Evolutionary conservation across 768 basidiomycete genomes (phyloP), one percentile per base, ranked within the genome.

Genomic region (Phlebiopsis flavidoalba): DNA sequence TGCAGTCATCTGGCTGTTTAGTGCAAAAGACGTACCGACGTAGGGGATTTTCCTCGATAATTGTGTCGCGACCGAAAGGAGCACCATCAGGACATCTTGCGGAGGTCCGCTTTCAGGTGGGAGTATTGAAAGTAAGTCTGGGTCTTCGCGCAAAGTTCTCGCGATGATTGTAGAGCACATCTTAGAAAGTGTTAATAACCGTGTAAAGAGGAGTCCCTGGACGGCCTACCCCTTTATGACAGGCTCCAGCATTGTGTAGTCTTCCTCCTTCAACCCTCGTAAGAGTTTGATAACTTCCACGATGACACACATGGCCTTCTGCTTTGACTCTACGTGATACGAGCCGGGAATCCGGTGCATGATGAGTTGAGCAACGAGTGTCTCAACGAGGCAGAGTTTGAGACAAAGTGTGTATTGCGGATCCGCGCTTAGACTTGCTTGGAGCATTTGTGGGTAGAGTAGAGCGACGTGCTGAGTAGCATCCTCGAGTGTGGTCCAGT

Each of bases 401-500:
- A 67, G 62, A 52, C 61, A 60, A 36, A 68, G 59, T 40, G 61
- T 59, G 37, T 45, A 37, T 35, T 60, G 49, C n/a, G 59, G 63
- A 47, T 67, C 63, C 19, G 48, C 46, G 55, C 54, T 54, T 48
- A 67, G 64, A 36, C 63, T 64, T 61, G 66, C 37, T 58, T 64
- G 64, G 35, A 70, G 65, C 67, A 65, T 65, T 46, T 63, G 57
- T 11, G 59, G 53, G 12, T 58, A 61, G 19, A 70, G 56, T 36
- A 57, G 52, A 14, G 65, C 31, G 59, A 58, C 46, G 60, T 68
- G 67, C 43, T 62, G 59, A 33, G 62, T 43, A 33, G 63, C 56
- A 26, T 68, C 65, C 36, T 67, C 65, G n/a, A 70, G 60, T 12
- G 64, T 60, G 26, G 63, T 57, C 67, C 67, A 70, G 63, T 68